These are phyloP conservation scores for Suhomyces sp. DNA, from an alignment of 805 yeast genomes.

Conservation along the genomic window DNA sequence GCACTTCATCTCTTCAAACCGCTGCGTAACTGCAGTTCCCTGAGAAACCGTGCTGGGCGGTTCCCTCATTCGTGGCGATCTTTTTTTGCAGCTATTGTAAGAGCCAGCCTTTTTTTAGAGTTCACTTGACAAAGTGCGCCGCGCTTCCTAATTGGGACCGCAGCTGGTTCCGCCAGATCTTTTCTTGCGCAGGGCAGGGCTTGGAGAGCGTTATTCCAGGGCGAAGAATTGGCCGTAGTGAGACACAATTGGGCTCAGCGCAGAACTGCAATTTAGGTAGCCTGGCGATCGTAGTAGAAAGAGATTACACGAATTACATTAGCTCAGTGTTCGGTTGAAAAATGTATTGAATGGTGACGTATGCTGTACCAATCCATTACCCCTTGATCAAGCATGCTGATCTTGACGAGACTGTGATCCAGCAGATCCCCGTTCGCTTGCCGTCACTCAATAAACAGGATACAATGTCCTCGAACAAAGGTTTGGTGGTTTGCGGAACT, in stretches of 20 bases:
- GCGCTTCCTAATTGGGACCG: not conserved
- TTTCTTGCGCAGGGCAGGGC: not conserved
- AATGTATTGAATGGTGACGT: not conserved
- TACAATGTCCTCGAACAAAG: not conserved
- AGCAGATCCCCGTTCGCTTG: not conserved
- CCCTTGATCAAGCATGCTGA: not conserved
- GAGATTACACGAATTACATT: not conserved
- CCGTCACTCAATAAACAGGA: not conserved
- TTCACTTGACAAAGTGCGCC: not conserved
- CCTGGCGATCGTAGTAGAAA: not conserved
- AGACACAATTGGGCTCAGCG: not conserved
- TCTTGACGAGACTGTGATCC: not conserved
- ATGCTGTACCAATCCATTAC: not conserved
- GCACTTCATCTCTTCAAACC: not conserved
- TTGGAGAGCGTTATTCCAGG: not conserved
- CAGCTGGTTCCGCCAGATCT: not conserved
- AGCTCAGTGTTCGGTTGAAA: not conserved
- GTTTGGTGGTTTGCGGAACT: not conserved
- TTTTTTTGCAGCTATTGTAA: constrained; percentile 1
- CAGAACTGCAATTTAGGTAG: not conserved
- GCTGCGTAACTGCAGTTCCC: not conserved
- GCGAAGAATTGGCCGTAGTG: not conserved
- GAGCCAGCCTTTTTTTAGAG: not conserved
- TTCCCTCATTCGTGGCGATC: not conserved
- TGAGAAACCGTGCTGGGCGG: not conserved